Evolutionary conservation across 805 yeast species (phyloP).

Genomic region (Myxozyma vanderwaltii): DNA sequence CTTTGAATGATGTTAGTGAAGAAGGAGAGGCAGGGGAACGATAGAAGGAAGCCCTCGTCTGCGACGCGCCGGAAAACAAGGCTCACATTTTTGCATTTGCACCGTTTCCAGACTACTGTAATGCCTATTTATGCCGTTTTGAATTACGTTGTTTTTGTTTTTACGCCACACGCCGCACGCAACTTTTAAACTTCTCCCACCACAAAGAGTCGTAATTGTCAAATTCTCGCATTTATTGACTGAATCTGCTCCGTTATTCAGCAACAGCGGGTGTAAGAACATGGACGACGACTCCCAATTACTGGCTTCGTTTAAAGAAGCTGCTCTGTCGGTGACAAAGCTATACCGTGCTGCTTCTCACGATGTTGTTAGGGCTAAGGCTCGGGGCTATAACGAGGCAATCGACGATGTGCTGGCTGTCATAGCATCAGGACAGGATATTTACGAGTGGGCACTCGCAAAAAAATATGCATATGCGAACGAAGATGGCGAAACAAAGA

Average conservation of each 20-base stretch:
- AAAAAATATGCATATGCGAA: constrained; percentile 15
- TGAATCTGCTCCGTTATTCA: no score
- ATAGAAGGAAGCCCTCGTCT: no score
- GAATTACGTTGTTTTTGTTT: not conserved
- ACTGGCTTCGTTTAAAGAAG: constrained; percentile 64
- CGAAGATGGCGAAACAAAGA: constrained; percentile 3
- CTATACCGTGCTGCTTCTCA: constrained; percentile 63
- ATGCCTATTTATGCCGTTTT: not conserved
- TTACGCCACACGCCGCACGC: constrained; percentile 11
- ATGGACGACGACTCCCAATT: constrained; percentile 55
- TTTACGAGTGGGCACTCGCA: constrained; percentile 33
- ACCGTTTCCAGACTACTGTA: not conserved
- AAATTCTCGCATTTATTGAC: no score
- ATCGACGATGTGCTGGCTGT: constrained; percentile 54
- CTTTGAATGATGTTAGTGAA: not conserved
- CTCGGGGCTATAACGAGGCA: constrained; percentile 64
- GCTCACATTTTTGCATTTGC: no score
- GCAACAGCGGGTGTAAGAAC: not conserved
- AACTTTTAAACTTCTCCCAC: not conserved
- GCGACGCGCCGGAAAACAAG: no score
- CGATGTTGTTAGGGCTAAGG: constrained; percentile 50
- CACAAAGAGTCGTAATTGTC: not conserved
- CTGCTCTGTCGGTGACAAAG: constrained; percentile 71
- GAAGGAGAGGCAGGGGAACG: no score
- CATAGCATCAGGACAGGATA: constrained; percentile 30